phyloP scores from a whole-genome alignment of 164 flowering plant species.

The Magnolia officinalis region DNA sequence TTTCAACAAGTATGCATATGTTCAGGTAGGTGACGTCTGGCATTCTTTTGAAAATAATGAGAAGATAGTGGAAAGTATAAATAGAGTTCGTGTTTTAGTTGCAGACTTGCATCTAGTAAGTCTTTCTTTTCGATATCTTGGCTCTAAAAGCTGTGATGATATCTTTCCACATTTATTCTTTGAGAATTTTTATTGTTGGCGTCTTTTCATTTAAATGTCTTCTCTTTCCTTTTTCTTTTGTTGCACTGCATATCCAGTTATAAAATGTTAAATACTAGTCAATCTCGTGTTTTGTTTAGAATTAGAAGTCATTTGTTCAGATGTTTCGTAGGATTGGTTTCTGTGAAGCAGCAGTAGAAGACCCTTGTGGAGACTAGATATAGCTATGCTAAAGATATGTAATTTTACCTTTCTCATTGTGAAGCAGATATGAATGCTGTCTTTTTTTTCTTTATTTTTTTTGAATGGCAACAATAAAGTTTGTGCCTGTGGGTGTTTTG shows the following conservation, averaged over 20 bases:
- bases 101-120: too few relatives aligned
- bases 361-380: not conserved
- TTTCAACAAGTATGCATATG: constrained; percentile 97
- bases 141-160: not conserved
- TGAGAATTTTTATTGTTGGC: not conserved
- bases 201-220: not conserved
- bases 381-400: not conserved
- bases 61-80: constrained; percentile 1
- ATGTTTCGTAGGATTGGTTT: not conserved
- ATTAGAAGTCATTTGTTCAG: not conserved
- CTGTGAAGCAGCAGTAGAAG: not conserved
- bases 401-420: not conserved
- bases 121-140: not conserved
- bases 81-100: not conserved
- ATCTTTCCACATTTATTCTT: not conserved
- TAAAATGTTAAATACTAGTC: not conserved
- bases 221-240: not conserved
- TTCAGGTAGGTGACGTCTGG: constrained; percentile 57
- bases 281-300: not conserved
- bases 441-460: too few relatives aligned
- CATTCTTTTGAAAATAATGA: not conserved
- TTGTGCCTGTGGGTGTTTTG: too few relatives aligned
- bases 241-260: too few relatives aligned
- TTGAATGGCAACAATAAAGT: too few relatives aligned
- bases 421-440: not conserved